Evolutionary conservation across 768 basidiomycete genomes (phyloP).

Genomic region (Trametes cingulata): DNA sequence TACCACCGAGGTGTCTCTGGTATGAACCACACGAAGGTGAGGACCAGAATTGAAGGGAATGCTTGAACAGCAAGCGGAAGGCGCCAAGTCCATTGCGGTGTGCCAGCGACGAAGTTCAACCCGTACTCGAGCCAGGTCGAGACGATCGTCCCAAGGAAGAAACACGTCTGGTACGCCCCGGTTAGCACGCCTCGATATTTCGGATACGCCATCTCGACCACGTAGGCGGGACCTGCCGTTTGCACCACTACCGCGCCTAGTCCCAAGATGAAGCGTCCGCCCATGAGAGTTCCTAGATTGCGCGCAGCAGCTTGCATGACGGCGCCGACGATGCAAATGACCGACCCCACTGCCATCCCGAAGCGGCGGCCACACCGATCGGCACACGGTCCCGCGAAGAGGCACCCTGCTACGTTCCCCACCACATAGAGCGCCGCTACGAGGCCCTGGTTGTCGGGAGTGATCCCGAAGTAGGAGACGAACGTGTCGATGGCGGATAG

Average conservation of each 20-base stretch:
- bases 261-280: slow-evolving; percentile 38
- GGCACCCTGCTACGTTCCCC: slow-evolving; percentile 31
- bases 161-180: slow-evolving; percentile 40
- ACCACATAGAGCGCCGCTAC: slow-evolving; percentile 33
- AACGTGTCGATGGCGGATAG: slow-evolving; percentile 31
- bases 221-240: slow-evolving; percentile 47
- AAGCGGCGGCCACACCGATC: slow-evolving; percentile 28
- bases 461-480: slow-evolving; percentile 29
- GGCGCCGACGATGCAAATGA: slow-evolving; percentile 67
- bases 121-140: slow-evolving; percentile 40
- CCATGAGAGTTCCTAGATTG: slow-evolving; percentile 54
- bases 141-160: slow-evolving; percentile 24
- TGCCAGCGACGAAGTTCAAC: slow-evolving; percentile 42
- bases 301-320: slow-evolving; percentile 52
- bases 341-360: slow-evolving; percentile 48
- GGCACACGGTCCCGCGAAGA: slow-evolving; percentile 25
- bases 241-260: slow-evolving; percentile 39
- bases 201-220: slow-evolving; percentile 70
- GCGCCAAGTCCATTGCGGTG: slow-evolving; percentile 58
- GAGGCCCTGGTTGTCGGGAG: slow-evolving; percentile 28
- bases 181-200: slow-evolving; percentile 52
- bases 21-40: slow-evolving; percentile 54
- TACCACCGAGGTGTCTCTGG: slow-evolving; percentile 72
- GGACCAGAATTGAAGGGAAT: slow-evolving; percentile 55
- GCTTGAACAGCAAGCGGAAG: slow-evolving; percentile 66